phyloP scores from a whole-genome alignment of 139 green algal genomes.

The Chlamydomonas incerta region DNA sequence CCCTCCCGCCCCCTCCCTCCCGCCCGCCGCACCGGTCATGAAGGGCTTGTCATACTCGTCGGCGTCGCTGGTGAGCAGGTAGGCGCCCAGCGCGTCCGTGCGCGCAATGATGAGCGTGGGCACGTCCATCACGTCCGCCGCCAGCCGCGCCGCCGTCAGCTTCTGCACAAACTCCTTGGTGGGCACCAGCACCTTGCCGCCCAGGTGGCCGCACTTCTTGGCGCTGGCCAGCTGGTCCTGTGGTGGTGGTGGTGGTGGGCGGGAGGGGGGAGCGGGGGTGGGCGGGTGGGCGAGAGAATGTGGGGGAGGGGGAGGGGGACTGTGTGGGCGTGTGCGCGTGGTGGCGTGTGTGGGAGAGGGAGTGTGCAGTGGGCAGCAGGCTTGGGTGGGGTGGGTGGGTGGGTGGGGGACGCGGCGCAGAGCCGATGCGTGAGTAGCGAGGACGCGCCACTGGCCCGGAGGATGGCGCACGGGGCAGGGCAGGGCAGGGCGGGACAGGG shows the following conservation, averaged over 20 bases:
- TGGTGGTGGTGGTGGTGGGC: no score
- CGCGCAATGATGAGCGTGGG: conserved; percentile 85
- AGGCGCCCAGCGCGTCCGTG: conserved; percentile 76
- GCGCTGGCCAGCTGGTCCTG: conserved; percentile 65
- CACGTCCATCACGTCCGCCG: conserved; percentile 80
- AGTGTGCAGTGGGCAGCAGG: no score
- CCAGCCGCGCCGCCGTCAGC: conserved; percentile 82
- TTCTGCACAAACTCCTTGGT: conserved; percentile 80
- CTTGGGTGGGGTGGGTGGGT: no score
- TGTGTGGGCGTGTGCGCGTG: no score
- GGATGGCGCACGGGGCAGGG: no score
- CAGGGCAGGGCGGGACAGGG: no score
- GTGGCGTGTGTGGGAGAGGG: no score
- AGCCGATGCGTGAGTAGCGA: no score
- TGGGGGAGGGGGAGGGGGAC: no score
- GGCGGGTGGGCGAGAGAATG: background rate
- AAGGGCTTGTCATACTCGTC: conserved; percentile 85
- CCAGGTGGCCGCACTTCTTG: conserved; percentile 87
- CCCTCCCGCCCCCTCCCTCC: no score
- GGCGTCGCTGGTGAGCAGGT: conserved; percentile 87
- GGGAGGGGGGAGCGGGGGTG: background rate
- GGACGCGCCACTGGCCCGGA: no score
- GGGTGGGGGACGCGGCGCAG: no score
- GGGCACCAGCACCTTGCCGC: conserved; percentile 82
- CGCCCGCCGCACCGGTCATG: conserved; percentile 68